A percentile compares a stretch with the other conserved stretches of the same genome.
These are phyloP conservation scores for Dryas octopetala DNA, from an alignment of 306 rosid species.

Conservation along the genomic window DNA sequence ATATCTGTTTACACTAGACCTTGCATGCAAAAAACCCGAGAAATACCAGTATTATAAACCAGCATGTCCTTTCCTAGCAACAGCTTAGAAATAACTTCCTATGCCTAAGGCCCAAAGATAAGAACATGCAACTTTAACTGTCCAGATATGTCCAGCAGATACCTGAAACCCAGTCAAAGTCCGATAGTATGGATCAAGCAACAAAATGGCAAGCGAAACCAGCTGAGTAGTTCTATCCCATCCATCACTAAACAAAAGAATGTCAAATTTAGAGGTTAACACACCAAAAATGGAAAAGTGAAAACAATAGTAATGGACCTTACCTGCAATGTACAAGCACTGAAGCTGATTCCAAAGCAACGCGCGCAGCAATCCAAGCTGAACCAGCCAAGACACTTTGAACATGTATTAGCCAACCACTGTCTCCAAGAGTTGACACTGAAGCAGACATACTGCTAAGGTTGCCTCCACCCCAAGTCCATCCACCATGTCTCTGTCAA, in stretches of 20 bases:
- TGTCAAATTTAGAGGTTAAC: slow-evolving; percentile 16
- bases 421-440: slow-evolving; percentile 91
- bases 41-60: neutral
- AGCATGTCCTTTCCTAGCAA: neutral
- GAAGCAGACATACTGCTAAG: slow-evolving; percentile 98
- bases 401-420: slow-evolving; percentile 91
- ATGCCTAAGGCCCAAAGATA: neutral
- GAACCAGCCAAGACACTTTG: slow-evolving; percentile 95
- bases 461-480: slow-evolving; percentile 99
- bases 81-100: neutral
- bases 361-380: slow-evolving; percentile 97
- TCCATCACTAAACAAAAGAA: slow-evolving; percentile 71
- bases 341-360: slow-evolving; percentile 82
- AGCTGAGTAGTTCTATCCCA: slow-evolving; percentile 99
- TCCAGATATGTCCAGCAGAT: slow-evolving; percentile 24
- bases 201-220: slow-evolving; percentile 82
- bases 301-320: neutral
- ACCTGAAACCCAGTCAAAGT: slow-evolving; percentile 95
- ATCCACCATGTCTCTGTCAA: slow-evolving; percentile 91
- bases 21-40: neutral
- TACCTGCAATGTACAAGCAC: slow-evolving; percentile 99
- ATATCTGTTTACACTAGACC: neutral
- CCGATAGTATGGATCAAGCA: slow-evolving; percentile 95
- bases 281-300: slow-evolving; percentile 7
- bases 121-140: slow-evolving; percentile 24